Evolutionary conservation across 345 rosid genomes (phyloP), one percentile per base, ranked within the genome.

Genomic region (Zanthoxylum bungeanum): DNA sequence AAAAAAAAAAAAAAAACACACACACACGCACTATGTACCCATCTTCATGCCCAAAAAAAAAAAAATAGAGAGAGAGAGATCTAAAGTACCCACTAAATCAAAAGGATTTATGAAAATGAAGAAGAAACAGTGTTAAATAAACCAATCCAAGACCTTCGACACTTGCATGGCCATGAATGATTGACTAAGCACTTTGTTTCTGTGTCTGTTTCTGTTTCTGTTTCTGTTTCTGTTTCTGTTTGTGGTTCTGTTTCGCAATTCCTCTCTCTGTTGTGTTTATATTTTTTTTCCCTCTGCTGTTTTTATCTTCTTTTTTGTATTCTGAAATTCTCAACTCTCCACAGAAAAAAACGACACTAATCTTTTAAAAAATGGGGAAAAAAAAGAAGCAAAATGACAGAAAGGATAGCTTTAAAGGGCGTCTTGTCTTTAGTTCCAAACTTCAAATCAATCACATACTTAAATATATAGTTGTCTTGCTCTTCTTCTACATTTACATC

Each of bases 401-500:
- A 82, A 73, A 49, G 78, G 83, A 79, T 82, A 74, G 76, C 79
- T 77, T 85, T 75, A 67, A 76, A 78, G 84, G 77, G 85, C 74
- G 82, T 72, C 81, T 66, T 79, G 85, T 80, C 87, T 79, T 77
- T 79, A 64, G 79, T 78, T 78, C n/a, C n/a, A n/a, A n/a, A n/a
- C n/a, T n/a, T n/a, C 77, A 77, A 75, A 75, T 71, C 74, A 70
- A 76, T 71, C 66, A 19, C 31, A 56, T 42, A 19, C 31, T 39
- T 44, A 59, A 59, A 46, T 70, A 60, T 47, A 70, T 70, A 60
- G 25, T 40, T 53, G 62, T 42, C 64, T 51, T 67, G 31, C 14
- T n/a, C n/a, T 44, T 44, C 49, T 14, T 4, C 49, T 19, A 44
- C 16, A 4, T 44, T 17, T 17, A 42, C 46, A 14, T 31, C 24